Conservation (phyloP, 2,329 filamentous ascomycete genomes). For the Pseudonectria foliicola region DNA sequence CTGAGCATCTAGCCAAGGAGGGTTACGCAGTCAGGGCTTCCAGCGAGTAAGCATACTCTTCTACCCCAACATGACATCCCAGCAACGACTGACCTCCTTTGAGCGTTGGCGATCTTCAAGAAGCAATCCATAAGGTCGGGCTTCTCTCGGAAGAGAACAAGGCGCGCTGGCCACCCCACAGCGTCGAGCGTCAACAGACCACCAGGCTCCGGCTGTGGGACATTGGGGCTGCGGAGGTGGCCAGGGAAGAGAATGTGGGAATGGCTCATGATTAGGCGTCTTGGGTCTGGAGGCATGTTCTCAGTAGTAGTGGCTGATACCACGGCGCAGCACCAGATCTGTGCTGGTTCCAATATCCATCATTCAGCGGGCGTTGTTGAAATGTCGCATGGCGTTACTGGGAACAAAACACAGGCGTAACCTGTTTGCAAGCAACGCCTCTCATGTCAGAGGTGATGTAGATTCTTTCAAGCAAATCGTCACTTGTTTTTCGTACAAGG, state of each 20-base stretch:
- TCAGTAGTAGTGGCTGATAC: not conserved
- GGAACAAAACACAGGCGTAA: conserved; percentile 9
- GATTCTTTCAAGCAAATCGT: conserved; percentile 2
- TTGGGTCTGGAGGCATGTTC: conserved; percentile 8
- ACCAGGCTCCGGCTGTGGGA: conserved; percentile 28
- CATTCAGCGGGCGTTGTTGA: not conserved
- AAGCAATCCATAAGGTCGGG: conserved; percentile 30
- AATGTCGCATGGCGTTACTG: conserved; percentile 5
- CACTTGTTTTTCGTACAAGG: not conserved
- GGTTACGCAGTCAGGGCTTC: conserved; percentile 70
- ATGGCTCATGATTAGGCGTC: conserved; percentile 33
- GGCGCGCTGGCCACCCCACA: conserved; percentile 28
- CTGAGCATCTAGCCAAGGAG: conserved; percentile 63
- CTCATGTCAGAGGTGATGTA: conserved; percentile 4
- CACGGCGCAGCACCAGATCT: not conserved
- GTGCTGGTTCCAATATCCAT: not conserved
- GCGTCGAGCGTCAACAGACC: conserved; percentile 11
- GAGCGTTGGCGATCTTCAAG: conserved; percentile 27
- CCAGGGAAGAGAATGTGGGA: conserved; percentile 29
- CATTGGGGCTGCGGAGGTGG: conserved; percentile 25
- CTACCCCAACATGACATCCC: not conserved
- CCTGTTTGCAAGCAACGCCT: conserved; percentile 5
- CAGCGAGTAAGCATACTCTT: conserved; percentile 47
- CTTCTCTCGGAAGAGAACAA: conserved; percentile 30
- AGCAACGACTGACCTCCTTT: not conserved